phyloP scores from a whole-genome alignment of 2,329 filamentous ascomycete species.

The Acrocalymma vagum region DNA sequence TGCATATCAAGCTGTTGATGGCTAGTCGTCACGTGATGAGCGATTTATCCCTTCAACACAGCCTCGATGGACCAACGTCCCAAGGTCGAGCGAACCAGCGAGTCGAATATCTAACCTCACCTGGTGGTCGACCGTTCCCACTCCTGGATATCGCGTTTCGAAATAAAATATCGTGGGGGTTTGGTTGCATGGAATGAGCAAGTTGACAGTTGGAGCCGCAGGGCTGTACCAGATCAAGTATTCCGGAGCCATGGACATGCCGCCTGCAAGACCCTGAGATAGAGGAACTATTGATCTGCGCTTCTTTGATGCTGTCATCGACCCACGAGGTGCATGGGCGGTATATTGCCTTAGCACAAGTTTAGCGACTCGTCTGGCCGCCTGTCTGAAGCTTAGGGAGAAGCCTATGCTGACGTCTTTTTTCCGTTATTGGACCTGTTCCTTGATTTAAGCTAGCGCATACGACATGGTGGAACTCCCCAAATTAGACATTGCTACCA shows the following conservation, averaged over 20 bases:
- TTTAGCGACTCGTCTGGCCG: background rate
- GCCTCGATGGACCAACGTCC: conserved; percentile 20
- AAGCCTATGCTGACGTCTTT: no score
- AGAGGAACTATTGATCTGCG: conserved; percentile 1
- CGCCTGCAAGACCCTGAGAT: conserved; percentile 1
- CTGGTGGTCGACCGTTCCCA: conserved; percentile 5
- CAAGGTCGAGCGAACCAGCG: conserved; percentile 6
- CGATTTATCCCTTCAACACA: conserved; percentile 30
- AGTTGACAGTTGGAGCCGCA: no score
- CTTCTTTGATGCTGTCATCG: conserved; percentile 7
- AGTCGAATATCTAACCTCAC: conserved; percentile 10
- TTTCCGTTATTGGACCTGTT: no score
- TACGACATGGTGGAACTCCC: no score
- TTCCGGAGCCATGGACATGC: no score
- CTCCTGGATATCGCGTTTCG: conserved; percentile 12
- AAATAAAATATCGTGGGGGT: conserved; percentile 9
- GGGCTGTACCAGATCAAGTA: no score
- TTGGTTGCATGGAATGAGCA: background rate
- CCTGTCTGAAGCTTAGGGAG: no score
- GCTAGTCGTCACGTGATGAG: conserved; percentile 37
- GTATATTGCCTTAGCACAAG: background rate
- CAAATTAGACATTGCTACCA: no score
- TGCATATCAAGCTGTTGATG: conserved; percentile 27
- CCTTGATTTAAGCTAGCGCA: no score
- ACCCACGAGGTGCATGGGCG: no score